phyloP scores from a whole-genome alignment of 352 stramenopile genomes.

The Pythium phragmiticola region DNA sequence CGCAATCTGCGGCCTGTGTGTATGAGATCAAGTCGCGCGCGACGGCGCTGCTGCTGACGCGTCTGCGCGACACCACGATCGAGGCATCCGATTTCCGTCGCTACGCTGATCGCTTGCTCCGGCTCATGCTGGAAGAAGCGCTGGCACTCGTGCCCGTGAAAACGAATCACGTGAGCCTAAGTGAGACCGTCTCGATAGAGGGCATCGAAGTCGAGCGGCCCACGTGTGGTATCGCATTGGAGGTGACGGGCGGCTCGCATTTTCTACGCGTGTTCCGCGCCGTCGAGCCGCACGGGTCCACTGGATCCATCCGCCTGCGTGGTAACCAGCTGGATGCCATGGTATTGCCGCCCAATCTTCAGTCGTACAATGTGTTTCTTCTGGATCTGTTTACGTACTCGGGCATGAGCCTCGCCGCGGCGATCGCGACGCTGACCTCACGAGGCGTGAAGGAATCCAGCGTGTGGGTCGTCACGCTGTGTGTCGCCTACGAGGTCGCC shows the following conservation, averaged over 20 bases:
- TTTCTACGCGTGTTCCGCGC: slow-evolving; percentile 30
- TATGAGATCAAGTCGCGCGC: neutral
- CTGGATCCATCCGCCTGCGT: slow-evolving; percentile 27
- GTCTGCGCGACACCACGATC: neutral
- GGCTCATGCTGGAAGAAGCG: slow-evolving; percentile 48
- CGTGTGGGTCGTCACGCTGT: no score
- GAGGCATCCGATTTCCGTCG: slow-evolving; percentile 31
- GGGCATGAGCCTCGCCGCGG: neutral
- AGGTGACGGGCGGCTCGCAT: neutral
- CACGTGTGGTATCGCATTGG: no score
- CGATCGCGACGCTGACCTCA: no score
- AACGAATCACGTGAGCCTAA: no score
- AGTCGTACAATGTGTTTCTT: slow-evolving; percentile 44
- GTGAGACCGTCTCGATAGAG: neutral
- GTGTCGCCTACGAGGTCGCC: no score
- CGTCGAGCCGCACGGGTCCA: slow-evolving; percentile 21
- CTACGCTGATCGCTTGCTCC: slow-evolving; percentile 42
- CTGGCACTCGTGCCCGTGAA: slow-evolving; percentile 13
- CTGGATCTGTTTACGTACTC: slow-evolving; percentile 39
- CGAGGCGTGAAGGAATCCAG: no score
- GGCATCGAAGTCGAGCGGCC: neutral
- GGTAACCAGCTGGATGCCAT: no score
- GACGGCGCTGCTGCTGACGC: slow-evolving; percentile 10
- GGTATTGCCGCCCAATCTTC: no score
- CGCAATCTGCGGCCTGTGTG: no score